Conservation (phyloP, 2,329 filamentous ascomycete species). For the Colletotrichum sp. region DNA sequence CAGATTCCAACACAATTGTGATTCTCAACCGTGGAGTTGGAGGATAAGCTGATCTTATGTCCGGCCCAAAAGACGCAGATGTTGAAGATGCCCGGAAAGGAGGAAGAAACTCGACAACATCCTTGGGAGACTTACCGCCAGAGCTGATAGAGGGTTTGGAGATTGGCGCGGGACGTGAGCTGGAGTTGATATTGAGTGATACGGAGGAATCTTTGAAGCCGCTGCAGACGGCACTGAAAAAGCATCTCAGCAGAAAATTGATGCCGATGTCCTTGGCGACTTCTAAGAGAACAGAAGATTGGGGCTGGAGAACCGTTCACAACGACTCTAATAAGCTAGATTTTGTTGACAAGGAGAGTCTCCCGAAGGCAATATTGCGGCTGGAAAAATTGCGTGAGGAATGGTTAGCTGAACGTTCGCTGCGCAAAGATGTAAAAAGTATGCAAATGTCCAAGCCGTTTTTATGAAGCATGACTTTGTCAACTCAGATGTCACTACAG, state of each 20-base stretch:
- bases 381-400: not conserved
- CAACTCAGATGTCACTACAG: not conserved
- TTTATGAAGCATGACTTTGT: not conserved
- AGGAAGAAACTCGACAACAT: accelerated
- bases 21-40: not conserved
- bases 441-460: not conserved
- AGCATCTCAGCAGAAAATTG: not conserved
- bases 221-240: not conserved
- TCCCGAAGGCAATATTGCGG: not conserved
- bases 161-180: not conserved
- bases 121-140: accelerated
- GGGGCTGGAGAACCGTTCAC: too few relatives aligned
- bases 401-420: too few relatives aligned
- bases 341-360: not conserved
- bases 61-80: accelerated
- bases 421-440: too few relatives aligned
- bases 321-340: not conserved
- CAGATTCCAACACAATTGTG: not conserved
- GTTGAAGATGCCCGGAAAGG: not conserved
- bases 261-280: not conserved
- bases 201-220: not conserved
- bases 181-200: not conserved
- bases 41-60: accelerated
- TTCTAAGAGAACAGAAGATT: not conserved
- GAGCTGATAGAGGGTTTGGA: not conserved